A percentile compares a stretch with the other conserved stretches of the same genome.
Evolutionary conservation across 2,329 filamentous ascomycete genomes (phyloP).

Genomic region (Xylaria sp.): DNA sequence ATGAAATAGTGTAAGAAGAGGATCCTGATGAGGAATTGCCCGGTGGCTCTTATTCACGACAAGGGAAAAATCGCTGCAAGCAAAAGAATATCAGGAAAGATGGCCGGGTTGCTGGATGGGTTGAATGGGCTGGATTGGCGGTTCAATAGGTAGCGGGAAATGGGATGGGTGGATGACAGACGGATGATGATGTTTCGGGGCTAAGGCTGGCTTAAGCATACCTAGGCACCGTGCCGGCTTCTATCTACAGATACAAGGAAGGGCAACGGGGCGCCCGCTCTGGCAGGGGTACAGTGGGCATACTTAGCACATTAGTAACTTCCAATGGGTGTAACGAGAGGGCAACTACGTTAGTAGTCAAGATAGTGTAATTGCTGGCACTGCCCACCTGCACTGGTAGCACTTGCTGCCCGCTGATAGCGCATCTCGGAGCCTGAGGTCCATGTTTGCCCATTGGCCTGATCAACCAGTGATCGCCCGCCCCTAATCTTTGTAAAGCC

Average conservation of each 20-base stretch:
- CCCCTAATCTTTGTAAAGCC: conserved; percentile 8
- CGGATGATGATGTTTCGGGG: conserved; percentile 36
- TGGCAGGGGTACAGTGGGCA: conserved; percentile 7
- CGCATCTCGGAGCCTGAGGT: conserved; percentile 5
- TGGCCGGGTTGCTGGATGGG: conserved; percentile 20
- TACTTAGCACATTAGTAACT: too few relatives aligned
- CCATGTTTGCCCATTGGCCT: conserved; percentile 19
- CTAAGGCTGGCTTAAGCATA: conserved; percentile 22
- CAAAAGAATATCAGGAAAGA: conserved; percentile 31
- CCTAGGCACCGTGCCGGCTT: conserved; percentile 26
- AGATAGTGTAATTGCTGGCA: conserved; percentile 9
- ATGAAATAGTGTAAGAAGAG: conserved; percentile 25
- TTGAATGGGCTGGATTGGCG: conserved; percentile 35
- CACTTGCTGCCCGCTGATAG: conserved; percentile 20
- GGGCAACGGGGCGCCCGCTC: conserved; percentile 5
- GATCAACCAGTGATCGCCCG: conserved; percentile 1
- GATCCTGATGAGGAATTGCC: conserved; percentile 7
- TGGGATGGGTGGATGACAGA: conserved; percentile 37
- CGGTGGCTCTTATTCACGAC: conserved; percentile 9
- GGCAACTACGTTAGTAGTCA: too few relatives aligned
- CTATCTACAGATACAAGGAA: conserved; percentile 1
- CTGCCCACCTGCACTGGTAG: conserved; percentile 11
- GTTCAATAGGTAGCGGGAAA: conserved; percentile 27
- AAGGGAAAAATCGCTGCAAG: conserved; percentile 23
- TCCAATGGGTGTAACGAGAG: background rate